Evolutionary conservation across 768 basidiomycete genomes (phyloP).

Genomic region (Tubosaeta brunneosetosa): DNA sequence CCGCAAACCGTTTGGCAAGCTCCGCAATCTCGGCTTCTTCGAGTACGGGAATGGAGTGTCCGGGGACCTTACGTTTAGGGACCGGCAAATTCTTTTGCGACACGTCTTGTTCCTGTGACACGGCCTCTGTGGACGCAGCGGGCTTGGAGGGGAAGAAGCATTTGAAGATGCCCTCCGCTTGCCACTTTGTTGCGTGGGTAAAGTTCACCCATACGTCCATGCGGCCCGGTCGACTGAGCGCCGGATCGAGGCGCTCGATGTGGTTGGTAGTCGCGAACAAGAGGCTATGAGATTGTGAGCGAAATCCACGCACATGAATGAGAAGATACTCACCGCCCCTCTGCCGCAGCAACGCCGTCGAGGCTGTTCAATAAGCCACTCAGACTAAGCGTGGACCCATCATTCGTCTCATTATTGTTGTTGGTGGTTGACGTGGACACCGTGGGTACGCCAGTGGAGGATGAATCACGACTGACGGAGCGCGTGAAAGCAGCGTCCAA

Average conservation of each 20-base stretch:
- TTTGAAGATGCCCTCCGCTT: slow-evolving; percentile 90
- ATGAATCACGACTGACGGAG: slow-evolving; percentile 75
- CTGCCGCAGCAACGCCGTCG: slow-evolving; percentile 80
- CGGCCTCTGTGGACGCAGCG: slow-evolving; percentile 8
- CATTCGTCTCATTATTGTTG: slow-evolving; percentile 45
- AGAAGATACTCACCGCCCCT: slow-evolving; percentile 63
- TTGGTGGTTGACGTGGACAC: slow-evolving; percentile 37
- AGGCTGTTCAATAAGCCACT: slow-evolving; percentile 84
- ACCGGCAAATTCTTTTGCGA: slow-evolving; percentile 65
- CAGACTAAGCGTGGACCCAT: slow-evolving; percentile 80
- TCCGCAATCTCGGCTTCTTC: slow-evolving; percentile 71
- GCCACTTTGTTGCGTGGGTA: slow-evolving; percentile 87
- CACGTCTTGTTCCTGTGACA: slow-evolving; percentile 34
- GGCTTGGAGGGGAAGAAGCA: slow-evolving; percentile 81
- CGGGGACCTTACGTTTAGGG: slow-evolving; percentile 56
- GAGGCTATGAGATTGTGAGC: slow-evolving; percentile 43
- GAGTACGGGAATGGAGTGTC: slow-evolving; percentile 62
- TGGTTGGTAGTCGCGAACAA: slow-evolving; percentile 93
- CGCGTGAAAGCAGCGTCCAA: slow-evolving; percentile 90
- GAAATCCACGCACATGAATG: slow-evolving; percentile 5
- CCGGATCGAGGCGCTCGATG: slow-evolving; percentile 87
- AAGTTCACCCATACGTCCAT: slow-evolving; percentile 95
- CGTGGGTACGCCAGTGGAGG: slow-evolving; percentile 71
- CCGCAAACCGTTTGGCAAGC: slow-evolving; percentile 78
- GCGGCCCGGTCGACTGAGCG: slow-evolving; percentile 80